Evolutionary conservation across 2,329 filamentous ascomycete species (phyloP).

Genomic region (Verticillium nonalfalfae): DNA sequence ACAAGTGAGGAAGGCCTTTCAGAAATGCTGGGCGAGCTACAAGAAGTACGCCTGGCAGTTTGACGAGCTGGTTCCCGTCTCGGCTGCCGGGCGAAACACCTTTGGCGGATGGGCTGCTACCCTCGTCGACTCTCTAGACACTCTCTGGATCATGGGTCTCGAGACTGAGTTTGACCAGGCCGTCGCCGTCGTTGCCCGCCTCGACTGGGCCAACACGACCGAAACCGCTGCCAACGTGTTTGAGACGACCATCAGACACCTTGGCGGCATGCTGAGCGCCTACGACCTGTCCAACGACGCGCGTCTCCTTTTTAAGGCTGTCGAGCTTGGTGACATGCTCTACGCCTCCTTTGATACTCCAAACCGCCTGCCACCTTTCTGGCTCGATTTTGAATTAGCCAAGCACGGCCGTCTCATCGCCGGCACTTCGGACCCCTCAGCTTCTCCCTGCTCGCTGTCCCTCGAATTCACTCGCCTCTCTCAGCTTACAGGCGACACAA

Average conservation of each 20-base stretch:
- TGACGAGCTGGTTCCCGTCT: slow-evolving; percentile 37
- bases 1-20: slow-evolving; percentile 17
- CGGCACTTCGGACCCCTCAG: slow-evolving; percentile 29
- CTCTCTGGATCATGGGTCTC: slow-evolving; percentile 49
- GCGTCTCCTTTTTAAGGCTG: slow-evolving; percentile 52
- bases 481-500: slow-evolving; percentile 66
- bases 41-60: slow-evolving; percentile 35
- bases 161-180: slow-evolving; percentile 42
- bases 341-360: slow-evolving; percentile 63
- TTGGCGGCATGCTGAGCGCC: slow-evolving; percentile 61
- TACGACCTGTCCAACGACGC: slow-evolving; percentile 58
- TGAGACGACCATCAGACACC: slow-evolving; percentile 65
- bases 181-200: slow-evolving; percentile 31
- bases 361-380: slow-evolving; percentile 51
- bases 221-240: slow-evolving; percentile 36
- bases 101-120: slow-evolving; percentile 44
- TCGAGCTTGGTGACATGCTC: slow-evolving; percentile 57
- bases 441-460: slow-evolving; percentile 56
- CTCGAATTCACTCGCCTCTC: slow-evolving; percentile 69
- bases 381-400: slow-evolving; percentile 8
- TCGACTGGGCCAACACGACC: slow-evolving; percentile 36
- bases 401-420: slow-evolving; percentile 7
- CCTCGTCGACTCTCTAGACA: slow-evolving; percentile 40
- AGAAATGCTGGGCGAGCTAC: slow-evolving; percentile 33
- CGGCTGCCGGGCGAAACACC: slow-evolving; percentile 26